Conservation (phyloP, 148 eudicot genomes). For the Bassia scoparia region DNA sequence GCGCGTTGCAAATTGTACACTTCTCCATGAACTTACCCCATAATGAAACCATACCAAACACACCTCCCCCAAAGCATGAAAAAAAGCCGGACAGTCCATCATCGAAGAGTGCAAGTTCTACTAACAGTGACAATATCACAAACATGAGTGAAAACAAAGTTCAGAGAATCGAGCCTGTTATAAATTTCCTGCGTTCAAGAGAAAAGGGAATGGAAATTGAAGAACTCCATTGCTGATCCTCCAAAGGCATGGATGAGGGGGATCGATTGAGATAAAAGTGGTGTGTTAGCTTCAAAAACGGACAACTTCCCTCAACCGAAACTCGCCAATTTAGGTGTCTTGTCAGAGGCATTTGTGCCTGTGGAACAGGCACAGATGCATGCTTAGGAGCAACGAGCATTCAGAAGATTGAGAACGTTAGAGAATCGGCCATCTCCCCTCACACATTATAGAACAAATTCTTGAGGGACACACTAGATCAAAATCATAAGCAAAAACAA, state of each 20-base stretch:
- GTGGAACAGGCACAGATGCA: too few species aligned
- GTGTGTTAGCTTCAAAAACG: conserved; percentile 6
- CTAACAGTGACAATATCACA: background rate
- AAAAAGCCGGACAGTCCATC: conserved; percentile 25
- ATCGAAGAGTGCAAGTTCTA: conserved; percentile 22
- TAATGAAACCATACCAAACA: too few species aligned
- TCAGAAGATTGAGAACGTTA: too few species aligned
- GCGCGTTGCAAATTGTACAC: too few species aligned
- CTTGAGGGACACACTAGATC: too few species aligned
- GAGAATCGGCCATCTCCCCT: too few species aligned
- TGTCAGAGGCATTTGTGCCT: background rate
- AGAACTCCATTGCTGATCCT: background rate
- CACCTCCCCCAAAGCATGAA: conserved; percentile 31
- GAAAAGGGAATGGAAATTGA: conserved; percentile 8
- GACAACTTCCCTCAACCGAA: background rate
- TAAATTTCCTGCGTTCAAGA: conserved; percentile 35
- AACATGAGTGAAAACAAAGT: conserved; percentile 40
- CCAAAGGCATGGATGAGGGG: background rate
- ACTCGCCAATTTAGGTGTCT: conserved; percentile 2
- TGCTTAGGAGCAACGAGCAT: too few species aligned
- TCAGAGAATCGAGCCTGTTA: conserved; percentile 30
- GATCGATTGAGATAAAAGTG: background rate
- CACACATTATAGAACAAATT: too few species aligned
- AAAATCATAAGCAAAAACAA: too few species aligned
- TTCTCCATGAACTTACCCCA: too few species aligned